Evolutionary conservation across 148 eudicot genomes (phyloP), one percentile per base, ranked within the genome.

Genomic region (Rhododendron ferrugineum): DNA sequence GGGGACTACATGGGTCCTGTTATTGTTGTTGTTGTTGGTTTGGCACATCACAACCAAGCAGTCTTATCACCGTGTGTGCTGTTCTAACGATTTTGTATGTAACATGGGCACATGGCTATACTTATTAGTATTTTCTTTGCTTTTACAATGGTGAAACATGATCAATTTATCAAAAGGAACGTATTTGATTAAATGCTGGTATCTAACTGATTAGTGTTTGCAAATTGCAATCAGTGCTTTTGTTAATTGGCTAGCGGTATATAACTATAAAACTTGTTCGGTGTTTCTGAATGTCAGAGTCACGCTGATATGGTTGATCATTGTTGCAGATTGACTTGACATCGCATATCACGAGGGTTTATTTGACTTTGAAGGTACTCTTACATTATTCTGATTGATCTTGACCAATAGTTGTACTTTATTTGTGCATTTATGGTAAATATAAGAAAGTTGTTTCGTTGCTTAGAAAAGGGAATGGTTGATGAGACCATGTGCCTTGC

Each of bases 241-340:
- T 78, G 28, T 36, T 78, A 8, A 49, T 79, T 79, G 32, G 26
- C 36, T 58, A 40, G 47, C 8, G 23, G 11, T 42, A 37, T 34
- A 2, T 7, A 58, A 23, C 15, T 74, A 34, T 11, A 14, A 42
- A 20, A 8, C 66, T 54, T 42, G 50, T 30, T 68, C 46, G 22
- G 23, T 47, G 77, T 37, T 72, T 64, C 42, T 82, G 30, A 77
- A 60, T 73, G n/a, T 79, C 70, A 6, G n/a, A 50, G n/a, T 79
- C 70, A 11, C 15, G 28, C 82, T 62, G 54, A 81, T 40, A 36
- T 52, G 40, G 77, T 70, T 88, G 52, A 58, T 79, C 26, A 28
- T 84, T 85, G 26, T 44, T 93, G 91, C 98, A 96, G 99, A 92
- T 97, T 89, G 99, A 97, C 89, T 90, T 97, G 92, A 92, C 92